phyloP scores from a whole-genome alignment of 1,139 yeast genomes.

The Nadsonia starkeyi-henricii region DNA sequence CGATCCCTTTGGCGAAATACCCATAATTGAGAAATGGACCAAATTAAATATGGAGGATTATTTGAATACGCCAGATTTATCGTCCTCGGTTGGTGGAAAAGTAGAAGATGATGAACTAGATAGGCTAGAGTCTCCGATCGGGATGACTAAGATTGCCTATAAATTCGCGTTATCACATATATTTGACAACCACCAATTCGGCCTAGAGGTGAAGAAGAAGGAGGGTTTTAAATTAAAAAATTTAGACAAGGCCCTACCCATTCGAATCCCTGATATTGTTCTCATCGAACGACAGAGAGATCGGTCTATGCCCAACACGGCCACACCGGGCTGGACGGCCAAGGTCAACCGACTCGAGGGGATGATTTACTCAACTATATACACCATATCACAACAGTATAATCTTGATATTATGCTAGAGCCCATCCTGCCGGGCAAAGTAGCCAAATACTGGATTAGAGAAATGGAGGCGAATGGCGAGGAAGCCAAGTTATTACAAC shows the following conservation, averaged over 20 bases:
- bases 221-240: too few species aligned
- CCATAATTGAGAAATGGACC: constrained; percentile 30
- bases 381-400: constrained; percentile 11
- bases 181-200: constrained; percentile 2
- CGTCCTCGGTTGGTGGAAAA: neutral
- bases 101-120: too few species aligned
- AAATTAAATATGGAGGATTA: constrained; percentile 28
- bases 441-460: constrained; percentile 20
- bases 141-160: neutral
- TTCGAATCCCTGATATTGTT: constrained; percentile 26
- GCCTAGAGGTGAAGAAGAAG: too few species aligned
- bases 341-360: constrained; percentile 41
- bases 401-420: constrained; percentile 6
- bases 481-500: too few species aligned
- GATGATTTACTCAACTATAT: constrained; percentile 29
- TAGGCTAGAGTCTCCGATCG: neutral
- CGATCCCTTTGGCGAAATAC: constrained; percentile 13
- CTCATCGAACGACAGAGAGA: constrained; percentile 43
- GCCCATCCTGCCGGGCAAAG: constrained; percentile 19
- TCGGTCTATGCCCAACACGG: constrained; percentile 32
- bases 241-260: constrained; percentile 3
- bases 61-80: constrained; percentile 12
- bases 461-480: constrained; percentile 10
- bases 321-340: constrained; percentile 37
- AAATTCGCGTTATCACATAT: neutral